Conservation (phyloP, 805 yeast genomes). For the Kazachstania kunashirensis region DNA sequence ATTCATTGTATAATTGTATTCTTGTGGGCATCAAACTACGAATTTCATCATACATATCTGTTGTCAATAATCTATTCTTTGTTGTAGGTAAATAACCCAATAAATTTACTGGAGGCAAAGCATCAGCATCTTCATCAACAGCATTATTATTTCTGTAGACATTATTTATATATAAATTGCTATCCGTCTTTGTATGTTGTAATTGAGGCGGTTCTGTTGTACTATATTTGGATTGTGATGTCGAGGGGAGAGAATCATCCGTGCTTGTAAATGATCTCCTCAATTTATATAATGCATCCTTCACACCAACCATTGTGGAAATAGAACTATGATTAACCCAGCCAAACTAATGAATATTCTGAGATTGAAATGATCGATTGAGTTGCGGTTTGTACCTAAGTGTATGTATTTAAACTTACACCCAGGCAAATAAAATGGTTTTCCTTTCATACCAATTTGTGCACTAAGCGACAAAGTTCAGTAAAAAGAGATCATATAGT, state of each 20-base stretch:
- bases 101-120: constrained; percentile 47
- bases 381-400: too few relatives aligned
- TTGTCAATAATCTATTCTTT: constrained; percentile 45
- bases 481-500: too few relatives aligned
- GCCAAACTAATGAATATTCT: too few relatives aligned
- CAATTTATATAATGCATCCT: constrained; percentile 11
- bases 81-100: constrained; percentile 54
- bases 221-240: background rate
- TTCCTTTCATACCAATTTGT: too few relatives aligned
- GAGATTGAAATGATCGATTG: too few relatives aligned
- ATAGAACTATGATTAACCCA: too few relatives aligned
- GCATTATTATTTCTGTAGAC: background rate
- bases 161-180: background rate
- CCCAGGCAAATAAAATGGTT: too few relatives aligned
- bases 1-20: constrained; percentile 62
- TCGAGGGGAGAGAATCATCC: constrained; percentile 2
- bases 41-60: constrained; percentile 63
- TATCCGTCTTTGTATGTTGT: background rate
- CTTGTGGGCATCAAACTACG: constrained; percentile 68
- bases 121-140: constrained; percentile 22
- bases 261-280: constrained; percentile 9
- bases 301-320: constrained; percentile 12
- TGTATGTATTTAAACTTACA: too few relatives aligned
- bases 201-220: background rate
- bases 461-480: too few relatives aligned